These are phyloP conservation scores for Kappamyces sp. DNA, from an alignment of 192 early-diverging fungal species.

Conservation along the genomic window DNA sequence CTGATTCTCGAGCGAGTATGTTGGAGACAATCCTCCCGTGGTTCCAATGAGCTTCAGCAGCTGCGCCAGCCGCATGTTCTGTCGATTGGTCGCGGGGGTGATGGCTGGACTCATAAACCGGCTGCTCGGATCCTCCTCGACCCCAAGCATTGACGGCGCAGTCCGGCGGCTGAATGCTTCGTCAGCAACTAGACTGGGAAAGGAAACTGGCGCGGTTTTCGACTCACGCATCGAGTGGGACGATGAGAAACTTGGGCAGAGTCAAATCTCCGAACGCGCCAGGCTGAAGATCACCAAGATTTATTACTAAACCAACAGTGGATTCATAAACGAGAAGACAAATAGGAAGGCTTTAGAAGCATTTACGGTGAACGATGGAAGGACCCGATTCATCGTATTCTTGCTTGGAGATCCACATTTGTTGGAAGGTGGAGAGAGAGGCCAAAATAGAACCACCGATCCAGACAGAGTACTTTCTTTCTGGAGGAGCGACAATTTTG, in stretches of 20 bases:
- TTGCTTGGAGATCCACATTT: constrained; percentile 98
- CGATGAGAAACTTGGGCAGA: no score
- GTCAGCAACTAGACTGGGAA: no score
- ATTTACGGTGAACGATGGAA: constrained; percentile 97
- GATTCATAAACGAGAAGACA: no score
- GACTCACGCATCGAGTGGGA: no score
- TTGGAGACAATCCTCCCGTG: not conserved
- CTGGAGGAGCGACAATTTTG: constrained; percentile 97
- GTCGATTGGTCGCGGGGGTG: constrained; percentile 25
- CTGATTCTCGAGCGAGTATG: constrained; percentile 14
- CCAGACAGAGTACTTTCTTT: constrained; percentile 99
- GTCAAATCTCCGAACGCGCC: no score
- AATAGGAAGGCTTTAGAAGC: constrained; percentile 70
- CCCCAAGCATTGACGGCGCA: no score
- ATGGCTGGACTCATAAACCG: constrained; percentile 35
- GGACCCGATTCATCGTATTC: constrained; percentile 98
- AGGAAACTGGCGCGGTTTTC: no score
- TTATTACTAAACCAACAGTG: no score
- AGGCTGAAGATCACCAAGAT: no score
- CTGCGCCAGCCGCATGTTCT: constrained; percentile 32
- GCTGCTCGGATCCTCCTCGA: no score
- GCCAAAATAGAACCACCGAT: constrained; percentile 97
- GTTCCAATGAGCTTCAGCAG: constrained; percentile 28
- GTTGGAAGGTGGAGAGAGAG: constrained; percentile 96
- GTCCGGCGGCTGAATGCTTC: no score